Evolutionary conservation across 306 rosid species (phyloP).

Genomic region (Morella rubra): DNA sequence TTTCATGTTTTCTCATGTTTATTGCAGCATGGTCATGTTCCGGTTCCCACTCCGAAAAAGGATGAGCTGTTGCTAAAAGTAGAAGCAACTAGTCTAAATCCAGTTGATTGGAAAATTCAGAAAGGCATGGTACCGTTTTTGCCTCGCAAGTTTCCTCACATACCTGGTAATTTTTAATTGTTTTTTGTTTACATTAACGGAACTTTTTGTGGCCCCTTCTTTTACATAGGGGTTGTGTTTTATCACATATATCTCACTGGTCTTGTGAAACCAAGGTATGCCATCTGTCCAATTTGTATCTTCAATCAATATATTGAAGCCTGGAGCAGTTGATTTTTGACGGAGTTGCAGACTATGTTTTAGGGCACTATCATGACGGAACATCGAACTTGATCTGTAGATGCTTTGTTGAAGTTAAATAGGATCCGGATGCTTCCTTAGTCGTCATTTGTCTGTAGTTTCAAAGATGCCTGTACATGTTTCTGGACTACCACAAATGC

Average conservation of each 20-base stretch:
- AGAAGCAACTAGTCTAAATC: slow-evolving; percentile 75
- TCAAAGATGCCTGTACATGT: neutral
- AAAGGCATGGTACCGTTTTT: slow-evolving; percentile 58
- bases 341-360: neutral
- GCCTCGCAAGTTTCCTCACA: slow-evolving; percentile 31
- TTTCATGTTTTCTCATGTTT: neutral
- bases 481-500: neutral
- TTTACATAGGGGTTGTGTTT: too few relatives aligned
- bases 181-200: too few relatives aligned
- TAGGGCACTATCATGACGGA: neutral
- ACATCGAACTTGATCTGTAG: neutral
- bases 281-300: neutral
- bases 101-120: slow-evolving; percentile 79
- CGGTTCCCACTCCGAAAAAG: slow-evolving; percentile 57
- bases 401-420: neutral
- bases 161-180: too few relatives aligned
- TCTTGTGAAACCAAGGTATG: neutral
- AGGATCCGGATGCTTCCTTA: neutral
- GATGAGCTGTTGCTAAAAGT: slow-evolving; percentile 65
- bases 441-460: neutral
- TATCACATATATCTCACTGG: neutral
- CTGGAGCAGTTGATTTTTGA: neutral
- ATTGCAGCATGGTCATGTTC: slow-evolving; percentile 63
- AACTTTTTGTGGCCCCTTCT: too few relatives aligned
- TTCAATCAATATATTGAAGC: neutral